These are phyloP conservation scores for Citrullus amarus DNA, from an alignment of 306 rosid genomes.

Conservation along the genomic window DNA sequence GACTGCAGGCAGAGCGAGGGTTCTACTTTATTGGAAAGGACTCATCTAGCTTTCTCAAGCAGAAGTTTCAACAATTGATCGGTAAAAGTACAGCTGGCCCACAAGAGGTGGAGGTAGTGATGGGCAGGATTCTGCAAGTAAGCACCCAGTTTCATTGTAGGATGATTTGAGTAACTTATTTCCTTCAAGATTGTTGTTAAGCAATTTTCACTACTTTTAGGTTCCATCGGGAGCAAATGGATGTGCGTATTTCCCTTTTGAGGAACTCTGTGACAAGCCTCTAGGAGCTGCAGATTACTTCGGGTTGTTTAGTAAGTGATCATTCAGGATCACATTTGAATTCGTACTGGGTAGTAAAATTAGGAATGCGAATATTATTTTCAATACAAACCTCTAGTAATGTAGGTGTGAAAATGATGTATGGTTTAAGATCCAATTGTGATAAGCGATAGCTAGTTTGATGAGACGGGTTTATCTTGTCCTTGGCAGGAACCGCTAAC, in stretches of 20 bases:
- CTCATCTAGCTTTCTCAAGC: conserved; percentile 40
- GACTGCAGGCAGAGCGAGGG: conserved; percentile 66
- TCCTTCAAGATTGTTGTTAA: not conserved
- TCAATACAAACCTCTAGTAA: not conserved
- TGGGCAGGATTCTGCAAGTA: conserved; percentile 84
- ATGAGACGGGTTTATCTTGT: not conserved
- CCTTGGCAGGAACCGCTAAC: not conserved
- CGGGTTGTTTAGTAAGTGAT: conserved; percentile 79
- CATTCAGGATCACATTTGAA: not conserved
- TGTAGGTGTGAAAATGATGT: not conserved
- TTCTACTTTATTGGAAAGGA: conserved; percentile 72
- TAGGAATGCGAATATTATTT: not conserved
- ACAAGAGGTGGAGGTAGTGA: conserved; percentile 75
- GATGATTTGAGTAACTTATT: not conserved
- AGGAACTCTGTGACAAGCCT: conserved; percentile 86
- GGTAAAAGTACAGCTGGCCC: conserved; percentile 47
- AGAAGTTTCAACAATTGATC: conserved; percentile 58
- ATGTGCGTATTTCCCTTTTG: conserved; percentile 74
- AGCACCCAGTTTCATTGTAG: conserved; percentile 9
- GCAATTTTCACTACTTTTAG: conserved; percentile 22
- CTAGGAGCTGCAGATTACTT: conserved; percentile 95
- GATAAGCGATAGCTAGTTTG: not conserved
- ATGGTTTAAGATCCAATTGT: not conserved
- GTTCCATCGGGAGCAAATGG: conserved; percentile 83
- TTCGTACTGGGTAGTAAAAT: not conserved